Evolutionary conservation across 2,329 filamentous ascomycete species (phyloP), one percentile per base, ranked within the genome.

Genomic region (Intubia oerlemansii): DNA sequence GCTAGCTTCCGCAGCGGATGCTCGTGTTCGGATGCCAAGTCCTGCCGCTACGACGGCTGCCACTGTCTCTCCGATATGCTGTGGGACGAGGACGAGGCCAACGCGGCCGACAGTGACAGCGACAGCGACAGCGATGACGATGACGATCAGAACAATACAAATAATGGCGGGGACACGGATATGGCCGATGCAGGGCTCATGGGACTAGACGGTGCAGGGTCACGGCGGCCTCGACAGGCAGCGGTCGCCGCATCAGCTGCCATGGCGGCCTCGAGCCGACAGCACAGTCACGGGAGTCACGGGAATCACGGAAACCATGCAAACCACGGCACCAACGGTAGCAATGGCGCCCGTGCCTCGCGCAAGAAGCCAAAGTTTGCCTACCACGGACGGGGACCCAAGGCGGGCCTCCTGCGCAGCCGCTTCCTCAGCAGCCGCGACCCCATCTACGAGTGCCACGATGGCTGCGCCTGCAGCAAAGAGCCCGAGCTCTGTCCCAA

Each of bases 381-480:
- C 0, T 85, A 85, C 43, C 62, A 69, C 41, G 52, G 55, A 5
- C 53, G 53, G 15, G 67, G 67, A 1, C 39, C 41, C 9, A 60
- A 58, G 32, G 54, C 54, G 2, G 66, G 62, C 1, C 51, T 61
- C 12, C 46, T 76, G 25, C 52, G 64, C 12, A 52, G 54, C 16
- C 53, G 54, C 24, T 52, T 64, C 24, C 52, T 71, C 10, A 39
- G 56, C 15, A 66, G 62, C 16, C 56, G 62, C 22, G 46, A 60
- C 19, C 66, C 74, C 0, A 75, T 90, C 32, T 85, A 84, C 47
- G 80, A 90, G 42, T 90, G 80, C 44, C 80, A 88, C 39, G 52
- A 60, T 3, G 63, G 59, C 7, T 90, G 80, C 48, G 53, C 50
- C 3, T 90, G 80, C 20, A 16, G 9, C 13, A 20, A 22, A 7